phyloP scores from a whole-genome alignment of 139 green algal genomes.

The Edaphochlamys debaryana region DNA sequence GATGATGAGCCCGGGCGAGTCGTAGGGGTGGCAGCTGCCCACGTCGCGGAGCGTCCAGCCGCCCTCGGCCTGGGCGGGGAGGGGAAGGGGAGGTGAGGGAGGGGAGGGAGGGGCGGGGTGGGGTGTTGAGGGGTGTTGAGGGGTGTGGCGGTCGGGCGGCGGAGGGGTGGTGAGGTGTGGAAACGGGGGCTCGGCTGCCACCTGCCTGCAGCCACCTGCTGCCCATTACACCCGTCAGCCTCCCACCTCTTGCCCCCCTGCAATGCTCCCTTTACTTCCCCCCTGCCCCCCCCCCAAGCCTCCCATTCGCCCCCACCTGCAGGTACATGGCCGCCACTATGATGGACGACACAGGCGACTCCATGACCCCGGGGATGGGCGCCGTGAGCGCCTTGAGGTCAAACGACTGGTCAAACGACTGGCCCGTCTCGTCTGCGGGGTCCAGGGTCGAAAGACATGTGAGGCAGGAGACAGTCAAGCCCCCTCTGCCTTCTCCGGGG shows the following conservation, averaged over 20 bases:
- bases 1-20: slow-evolving; percentile 10
- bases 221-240: too few relatives aligned
- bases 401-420: slow-evolving; percentile 26
- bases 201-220: too few relatives aligned
- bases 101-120: neutral
- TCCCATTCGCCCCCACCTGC: slow-evolving; percentile 3
- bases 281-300: neutral
- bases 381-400: slow-evolving; percentile 24
- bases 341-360: neutral
- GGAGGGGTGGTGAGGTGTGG: too few relatives aligned
- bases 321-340: slow-evolving; percentile 44
- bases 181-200: too few relatives aligned
- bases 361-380: neutral
- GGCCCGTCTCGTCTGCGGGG: neutral
- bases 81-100: neutral
- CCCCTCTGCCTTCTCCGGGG: too few relatives aligned
- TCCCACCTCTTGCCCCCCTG: too few relatives aligned
- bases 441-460: too few relatives aligned
- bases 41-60: slow-evolving; percentile 37
- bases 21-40: slow-evolving; percentile 2
- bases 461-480: too few relatives aligned
- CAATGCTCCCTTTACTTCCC: too few relatives aligned
- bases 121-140: too few relatives aligned
- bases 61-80: slow-evolving; percentile 2
- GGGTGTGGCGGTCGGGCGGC: neutral